Percentiles rank a stretch among this genome's conserved stretches.
phyloP scores from a whole-genome alignment of 2,329 filamentous ascomycete species.

The Zasmidium citrigriseum region DNA sequence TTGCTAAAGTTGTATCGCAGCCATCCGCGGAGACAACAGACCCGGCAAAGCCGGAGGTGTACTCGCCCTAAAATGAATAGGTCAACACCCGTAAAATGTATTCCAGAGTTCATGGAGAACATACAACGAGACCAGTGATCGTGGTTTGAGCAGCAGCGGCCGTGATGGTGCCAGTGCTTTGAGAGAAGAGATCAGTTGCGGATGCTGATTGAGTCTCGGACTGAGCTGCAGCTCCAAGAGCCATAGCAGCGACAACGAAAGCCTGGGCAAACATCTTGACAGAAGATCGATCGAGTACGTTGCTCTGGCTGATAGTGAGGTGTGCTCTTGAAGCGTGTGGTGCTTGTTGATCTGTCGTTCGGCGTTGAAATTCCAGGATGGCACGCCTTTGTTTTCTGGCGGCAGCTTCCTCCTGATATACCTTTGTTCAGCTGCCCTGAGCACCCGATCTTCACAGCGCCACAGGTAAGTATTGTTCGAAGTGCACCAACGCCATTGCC shows the following conservation, averaged over 20 bases:
- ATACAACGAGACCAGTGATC: constrained; percentile 12
- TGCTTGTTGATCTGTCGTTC: background rate
- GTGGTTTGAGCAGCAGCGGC: constrained; percentile 4
- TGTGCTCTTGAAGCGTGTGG: background rate
- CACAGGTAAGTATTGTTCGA: background rate
- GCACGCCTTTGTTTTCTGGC: background rate
- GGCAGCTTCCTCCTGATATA: background rate
- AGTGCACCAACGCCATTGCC: background rate
- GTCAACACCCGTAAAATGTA: background rate
- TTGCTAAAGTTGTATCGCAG: constrained; percentile 17
- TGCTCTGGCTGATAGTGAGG: background rate
- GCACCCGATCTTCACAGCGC: background rate
- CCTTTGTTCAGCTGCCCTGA: background rate
- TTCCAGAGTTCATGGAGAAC: background rate
- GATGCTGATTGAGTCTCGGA: no score
- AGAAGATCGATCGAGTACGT: background rate
- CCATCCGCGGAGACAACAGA: constrained; percentile 15
- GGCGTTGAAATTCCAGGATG: background rate
- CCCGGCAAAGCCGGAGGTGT: constrained; percentile 3
- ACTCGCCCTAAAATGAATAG: background rate
- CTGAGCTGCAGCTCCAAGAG: constrained; percentile 5
- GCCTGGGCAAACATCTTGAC: constrained; percentile 7
- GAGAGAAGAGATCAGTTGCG: background rate
- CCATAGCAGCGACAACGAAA: constrained; percentile 2
- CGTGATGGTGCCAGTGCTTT: background rate